These are phyloP conservation scores for Solanum virginianum DNA, from an alignment of 257 asterid genomes.

Conservation along the genomic window DNA sequence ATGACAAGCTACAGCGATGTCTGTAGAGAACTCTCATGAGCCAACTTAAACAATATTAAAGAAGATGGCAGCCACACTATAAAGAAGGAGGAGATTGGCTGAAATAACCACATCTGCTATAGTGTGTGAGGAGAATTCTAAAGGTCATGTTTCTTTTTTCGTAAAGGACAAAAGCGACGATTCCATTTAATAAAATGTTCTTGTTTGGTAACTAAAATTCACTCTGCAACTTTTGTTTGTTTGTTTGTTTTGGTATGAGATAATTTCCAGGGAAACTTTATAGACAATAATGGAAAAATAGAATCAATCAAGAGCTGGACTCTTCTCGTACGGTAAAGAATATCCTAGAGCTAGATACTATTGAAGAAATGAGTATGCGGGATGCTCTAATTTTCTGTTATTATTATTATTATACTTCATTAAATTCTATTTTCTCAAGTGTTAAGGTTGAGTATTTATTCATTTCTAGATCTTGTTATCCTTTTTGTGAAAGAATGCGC, in stretches of 20 bases:
- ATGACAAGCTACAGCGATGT: conserved; percentile 73
- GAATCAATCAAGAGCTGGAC: not conserved
- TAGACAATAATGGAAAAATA: not conserved
- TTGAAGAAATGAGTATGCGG: not conserved
- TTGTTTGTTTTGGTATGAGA: not conserved
- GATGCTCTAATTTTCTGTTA: not conserved
- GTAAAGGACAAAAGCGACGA: not conserved
- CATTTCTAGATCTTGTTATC: not conserved
- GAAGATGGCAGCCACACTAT: conserved; percentile 62
- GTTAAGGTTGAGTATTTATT: not conserved
- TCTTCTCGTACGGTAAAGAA: not conserved
- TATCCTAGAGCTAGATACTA: not conserved
- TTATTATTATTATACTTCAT: not conserved
- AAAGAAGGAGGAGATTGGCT: conserved; percentile 63
- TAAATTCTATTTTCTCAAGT: not conserved
- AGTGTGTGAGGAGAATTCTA: not conserved
- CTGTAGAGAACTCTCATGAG: conserved; percentile 88
- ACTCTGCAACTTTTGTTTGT: not conserved
- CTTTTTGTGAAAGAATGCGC: not conserved
- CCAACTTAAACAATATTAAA: conserved; percentile 61
- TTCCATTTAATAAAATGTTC: not conserved
- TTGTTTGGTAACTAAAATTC: not conserved
- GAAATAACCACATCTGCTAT: conserved; percentile 20
- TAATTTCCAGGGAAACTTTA: not conserved
- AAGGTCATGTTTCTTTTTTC: not conserved